A percentile compares a stretch with the other conserved stretches of the same genome.
Conservation (phyloP, 2,329 filamentous ascomycete genomes). For the Zymoseptoria brevis region DNA sequence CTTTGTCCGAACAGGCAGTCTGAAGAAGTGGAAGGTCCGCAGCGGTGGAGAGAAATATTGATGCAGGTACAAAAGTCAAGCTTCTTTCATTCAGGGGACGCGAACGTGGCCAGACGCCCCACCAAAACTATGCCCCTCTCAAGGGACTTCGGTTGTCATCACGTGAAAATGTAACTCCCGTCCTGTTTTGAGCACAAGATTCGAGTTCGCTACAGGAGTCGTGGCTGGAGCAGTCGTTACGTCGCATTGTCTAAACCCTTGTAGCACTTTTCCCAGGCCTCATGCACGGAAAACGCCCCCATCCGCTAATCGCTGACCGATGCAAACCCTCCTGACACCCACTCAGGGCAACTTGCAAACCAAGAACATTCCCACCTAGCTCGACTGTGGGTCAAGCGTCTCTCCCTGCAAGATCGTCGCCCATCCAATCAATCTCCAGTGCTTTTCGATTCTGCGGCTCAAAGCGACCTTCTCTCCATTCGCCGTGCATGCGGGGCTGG, state of each 20-base stretch:
- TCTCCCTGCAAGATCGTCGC: slow-evolving; percentile 19
- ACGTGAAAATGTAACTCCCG: background rate
- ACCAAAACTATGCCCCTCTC: background rate
- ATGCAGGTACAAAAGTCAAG: background rate
- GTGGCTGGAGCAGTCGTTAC: background rate
- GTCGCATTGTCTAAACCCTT: background rate
- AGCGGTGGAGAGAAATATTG: background rate
- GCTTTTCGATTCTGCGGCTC: slow-evolving; percentile 95
- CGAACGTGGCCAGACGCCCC: background rate
- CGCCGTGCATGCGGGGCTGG: slow-evolving; percentile 79
- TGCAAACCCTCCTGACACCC: background rate
- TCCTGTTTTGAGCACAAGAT: background rate
- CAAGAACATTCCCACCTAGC: background rate
- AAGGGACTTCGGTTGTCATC: background rate
- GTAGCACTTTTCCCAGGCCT: background rate
- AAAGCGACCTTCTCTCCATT: slow-evolving; percentile 97
- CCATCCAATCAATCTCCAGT: slow-evolving; percentile 94
- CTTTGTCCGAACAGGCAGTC: background rate
- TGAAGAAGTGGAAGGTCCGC: too few relatives aligned
- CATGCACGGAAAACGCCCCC: background rate
- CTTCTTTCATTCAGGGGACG: background rate
- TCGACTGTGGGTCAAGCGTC: slow-evolving; percentile 15
- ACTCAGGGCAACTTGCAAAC: background rate
- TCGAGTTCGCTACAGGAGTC: background rate
- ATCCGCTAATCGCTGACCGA: background rate